phyloP scores from a whole-genome alignment of 495 filamentous ascomycete species.

The Lasiosphaeria miniovina region DNA sequence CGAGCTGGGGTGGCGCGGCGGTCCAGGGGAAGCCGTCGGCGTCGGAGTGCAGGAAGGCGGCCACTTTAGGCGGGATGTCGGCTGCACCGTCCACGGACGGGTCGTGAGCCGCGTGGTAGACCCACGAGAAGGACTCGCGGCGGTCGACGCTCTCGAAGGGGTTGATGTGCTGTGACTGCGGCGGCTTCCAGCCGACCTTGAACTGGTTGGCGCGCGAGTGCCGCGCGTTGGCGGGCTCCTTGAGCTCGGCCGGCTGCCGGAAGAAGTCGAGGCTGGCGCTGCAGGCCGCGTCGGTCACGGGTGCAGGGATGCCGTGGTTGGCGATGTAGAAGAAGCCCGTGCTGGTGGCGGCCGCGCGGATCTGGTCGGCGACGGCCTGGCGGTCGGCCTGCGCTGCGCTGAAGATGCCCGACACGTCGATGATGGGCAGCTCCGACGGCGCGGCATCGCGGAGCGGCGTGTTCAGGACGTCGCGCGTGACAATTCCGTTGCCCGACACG shows the following conservation, averaged over 20 bases:
- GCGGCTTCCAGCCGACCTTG: constrained; percentile 25
- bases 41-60: constrained; percentile 37
- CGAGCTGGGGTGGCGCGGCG: constrained; percentile 42
- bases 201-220: constrained; percentile 32
- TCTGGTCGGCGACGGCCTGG: constrained; percentile 34
- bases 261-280: constrained; percentile 43
- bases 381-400: constrained; percentile 31
- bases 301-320: constrained; percentile 48
- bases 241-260: constrained; percentile 36
- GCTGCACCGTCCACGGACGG: constrained; percentile 31
- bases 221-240: constrained; percentile 31
- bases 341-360: constrained; percentile 41
- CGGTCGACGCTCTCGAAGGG: constrained; percentile 36
- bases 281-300: constrained; percentile 32
- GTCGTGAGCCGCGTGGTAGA: constrained; percentile 47
- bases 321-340: constrained; percentile 52
- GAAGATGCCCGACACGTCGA: constrained; percentile 42
- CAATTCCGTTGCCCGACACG: constrained; percentile 38
- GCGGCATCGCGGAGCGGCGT: constrained; percentile 38
- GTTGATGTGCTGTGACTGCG: constrained; percentile 31
- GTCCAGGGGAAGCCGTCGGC: constrained; percentile 51
- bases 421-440: constrained; percentile 50
- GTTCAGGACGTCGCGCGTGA: constrained; percentile 35
- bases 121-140: constrained; percentile 42
- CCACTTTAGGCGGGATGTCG: constrained; percentile 35